These are phyloP conservation scores for Euphorbia schlechtendalii DNA, from an alignment of 441 rosid species.

Conservation along the genomic window DNA sequence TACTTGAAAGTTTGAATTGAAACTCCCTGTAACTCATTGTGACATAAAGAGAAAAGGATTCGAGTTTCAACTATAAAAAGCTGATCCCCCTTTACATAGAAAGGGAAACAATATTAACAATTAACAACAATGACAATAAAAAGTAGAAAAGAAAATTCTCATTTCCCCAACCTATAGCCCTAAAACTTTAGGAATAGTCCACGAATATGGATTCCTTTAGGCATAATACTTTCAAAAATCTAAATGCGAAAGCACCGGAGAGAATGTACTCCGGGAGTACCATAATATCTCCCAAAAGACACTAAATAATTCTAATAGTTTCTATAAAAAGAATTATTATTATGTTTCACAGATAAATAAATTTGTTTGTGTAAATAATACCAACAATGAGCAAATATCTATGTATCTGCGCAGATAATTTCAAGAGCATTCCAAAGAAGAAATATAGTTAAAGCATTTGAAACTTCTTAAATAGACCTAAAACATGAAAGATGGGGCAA, in stretches of 20 bases:
- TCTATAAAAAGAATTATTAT: not conserved
- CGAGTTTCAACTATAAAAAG: not conserved
- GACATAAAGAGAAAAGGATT: not conserved
- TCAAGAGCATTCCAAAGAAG: not conserved
- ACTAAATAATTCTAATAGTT: not conserved
- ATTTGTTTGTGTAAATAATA: not conserved
- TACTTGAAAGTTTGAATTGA: not conserved
- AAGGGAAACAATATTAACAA: not conserved
- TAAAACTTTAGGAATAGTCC: no score
- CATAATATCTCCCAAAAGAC: not conserved
- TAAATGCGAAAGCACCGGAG: no score
- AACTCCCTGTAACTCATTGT: not conserved
- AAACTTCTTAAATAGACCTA: not conserved
- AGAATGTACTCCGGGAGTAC: no score
- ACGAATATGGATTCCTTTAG: no score
- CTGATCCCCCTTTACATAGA: not conserved
- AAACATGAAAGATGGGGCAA: not conserved
- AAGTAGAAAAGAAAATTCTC: no score
- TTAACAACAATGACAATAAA: not conserved
- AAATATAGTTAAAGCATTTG: not conserved
- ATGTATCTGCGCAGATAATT: not conserved
- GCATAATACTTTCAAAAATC: no score
- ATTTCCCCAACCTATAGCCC: no score
- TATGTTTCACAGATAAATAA: not conserved
- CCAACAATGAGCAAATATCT: not conserved